Evolutionary conservation across 176 grass and related monocot genomes (phyloP), one percentile per base, ranked within the genome.

Genomic region (Chrysopogon serrulatus): DNA sequence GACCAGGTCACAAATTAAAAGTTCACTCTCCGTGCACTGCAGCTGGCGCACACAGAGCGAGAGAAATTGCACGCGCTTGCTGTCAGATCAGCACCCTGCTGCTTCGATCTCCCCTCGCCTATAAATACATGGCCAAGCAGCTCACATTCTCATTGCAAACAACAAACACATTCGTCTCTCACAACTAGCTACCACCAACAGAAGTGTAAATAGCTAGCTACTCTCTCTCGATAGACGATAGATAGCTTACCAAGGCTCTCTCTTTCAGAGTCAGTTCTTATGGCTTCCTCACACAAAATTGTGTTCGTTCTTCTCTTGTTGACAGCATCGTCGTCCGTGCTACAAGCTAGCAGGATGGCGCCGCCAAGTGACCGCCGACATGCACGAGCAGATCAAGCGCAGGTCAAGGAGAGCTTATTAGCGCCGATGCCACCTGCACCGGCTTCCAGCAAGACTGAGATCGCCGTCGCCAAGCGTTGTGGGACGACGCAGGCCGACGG

Each of bases 121-220:
- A 84, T 84, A 84, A 84, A 68, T 84, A 41, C 73, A 76, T 77
- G 61, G 44, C 73, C 62, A 6, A 68, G 3, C 47, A 11, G 61
- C 62, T 31, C 61, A 56, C 13, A 12, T 43, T 77, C 35, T 53
- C 47, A 76, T 16, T 36, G 24, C 73, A 67, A 16, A 57, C 69
- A 30, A 39, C 31, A 28, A 21, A 40, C 32, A 65, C 7, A 36
- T 19, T 37, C 21, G 0, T 75, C 47, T 35, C 71, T 32, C 28
- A 49, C 43, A 32, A 32, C 16, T 5, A 73, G 42, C n/a, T n/a
- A n/a, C n/a, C 17, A 27, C 70, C 1, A 47, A 18, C 24, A 72
- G 14, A 14, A 30, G 68, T 54, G 7, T n/a, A 26, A 10, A 11
- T 27, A 71, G 21, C n/a, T n/a, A 26, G 13, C 23, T 27, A 71